Conservation (phyloP, 2,329 filamentous ascomycete genomes). For the Phialophora macrospora region DNA sequence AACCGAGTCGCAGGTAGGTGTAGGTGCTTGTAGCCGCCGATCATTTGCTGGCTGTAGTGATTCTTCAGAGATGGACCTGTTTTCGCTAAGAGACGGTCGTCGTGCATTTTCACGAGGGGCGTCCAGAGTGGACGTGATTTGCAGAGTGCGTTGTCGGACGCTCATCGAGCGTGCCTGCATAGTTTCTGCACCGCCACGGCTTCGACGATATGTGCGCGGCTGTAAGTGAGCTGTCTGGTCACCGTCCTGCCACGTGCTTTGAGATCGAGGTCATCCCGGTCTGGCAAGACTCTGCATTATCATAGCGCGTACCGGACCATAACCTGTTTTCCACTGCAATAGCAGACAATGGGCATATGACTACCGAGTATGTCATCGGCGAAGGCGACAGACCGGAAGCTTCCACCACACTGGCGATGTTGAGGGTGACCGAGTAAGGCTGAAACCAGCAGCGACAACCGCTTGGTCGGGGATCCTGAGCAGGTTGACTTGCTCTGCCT, state of each 20-base stretch:
- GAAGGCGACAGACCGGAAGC: background rate
- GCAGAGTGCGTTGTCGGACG: background rate
- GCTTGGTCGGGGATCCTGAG: background rate
- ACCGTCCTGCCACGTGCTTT: background rate
- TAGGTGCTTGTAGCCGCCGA: too few relatives aligned
- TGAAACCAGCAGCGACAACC: background rate
- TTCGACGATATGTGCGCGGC: background rate
- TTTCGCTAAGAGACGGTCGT: background rate
- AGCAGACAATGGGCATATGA: background rate
- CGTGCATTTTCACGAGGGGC: background rate
- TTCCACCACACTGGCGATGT: background rate
- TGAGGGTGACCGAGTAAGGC: background rate
- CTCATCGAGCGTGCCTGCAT: background rate
- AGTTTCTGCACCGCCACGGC: background rate
- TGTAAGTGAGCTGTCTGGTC: background rate
- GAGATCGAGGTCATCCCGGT: slow-evolving; percentile 2
- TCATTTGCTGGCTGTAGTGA: background rate
- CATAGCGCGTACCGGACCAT: background rate
- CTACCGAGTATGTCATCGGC: background rate
- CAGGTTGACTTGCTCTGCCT: background rate
- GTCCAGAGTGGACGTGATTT: background rate
- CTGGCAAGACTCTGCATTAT: background rate
- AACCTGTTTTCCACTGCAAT: background rate
- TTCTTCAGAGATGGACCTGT: background rate
- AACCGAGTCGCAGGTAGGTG: background rate